These are phyloP conservation scores for Cyclotella atomus DNA, from an alignment of 108 stramenopile genomes.

Conservation along the genomic window DNA sequence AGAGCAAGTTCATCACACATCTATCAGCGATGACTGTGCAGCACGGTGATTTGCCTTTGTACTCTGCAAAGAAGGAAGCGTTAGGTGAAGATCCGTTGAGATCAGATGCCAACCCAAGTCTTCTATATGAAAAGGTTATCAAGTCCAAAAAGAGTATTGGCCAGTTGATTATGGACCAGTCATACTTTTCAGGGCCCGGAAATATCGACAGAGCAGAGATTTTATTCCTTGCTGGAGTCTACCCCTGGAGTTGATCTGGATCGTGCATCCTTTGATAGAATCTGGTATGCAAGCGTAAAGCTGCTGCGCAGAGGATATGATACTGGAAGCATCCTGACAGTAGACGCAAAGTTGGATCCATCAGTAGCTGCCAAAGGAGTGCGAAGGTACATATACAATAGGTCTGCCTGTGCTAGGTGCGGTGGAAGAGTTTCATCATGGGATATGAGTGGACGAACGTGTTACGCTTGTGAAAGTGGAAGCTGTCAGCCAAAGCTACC, in stretches of 20 bases:
- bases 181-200: slow-evolving; percentile 71
- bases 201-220: slow-evolving; percentile 85
- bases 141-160: slow-evolving; percentile 74
- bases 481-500: slow-evolving; percentile 57
- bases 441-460: slow-evolving; percentile 64
- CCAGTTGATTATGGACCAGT: slow-evolving; percentile 75
- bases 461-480: slow-evolving; percentile 64
- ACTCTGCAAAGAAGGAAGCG: slow-evolving; percentile 48
- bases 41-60: slow-evolving; percentile 62
- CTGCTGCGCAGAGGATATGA: slow-evolving; percentile 62
- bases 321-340: slow-evolving; percentile 71
- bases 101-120: slow-evolving; percentile 63
- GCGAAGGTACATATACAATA: slow-evolving; percentile 77
- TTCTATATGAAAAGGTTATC: slow-evolving; percentile 51
- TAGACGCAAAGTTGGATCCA: slow-evolving; percentile 48
- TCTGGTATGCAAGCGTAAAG: slow-evolving; percentile 65
- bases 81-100: slow-evolving; percentile 79
- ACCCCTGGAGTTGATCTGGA: slow-evolving; percentile 55
- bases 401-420: slow-evolving; percentile 61
- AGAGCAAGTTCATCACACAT: slow-evolving; percentile 45
- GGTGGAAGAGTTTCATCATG: slow-evolving; percentile 50
- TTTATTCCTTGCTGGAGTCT: slow-evolving; percentile 73
- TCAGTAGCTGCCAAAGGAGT: slow-evolving; percentile 47
- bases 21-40: slow-evolving; percentile 78
- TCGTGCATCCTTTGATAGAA: slow-evolving; percentile 50